Conservation (phyloP, 208 protist genomes). For the Leishmania amazonensis region DNA sequence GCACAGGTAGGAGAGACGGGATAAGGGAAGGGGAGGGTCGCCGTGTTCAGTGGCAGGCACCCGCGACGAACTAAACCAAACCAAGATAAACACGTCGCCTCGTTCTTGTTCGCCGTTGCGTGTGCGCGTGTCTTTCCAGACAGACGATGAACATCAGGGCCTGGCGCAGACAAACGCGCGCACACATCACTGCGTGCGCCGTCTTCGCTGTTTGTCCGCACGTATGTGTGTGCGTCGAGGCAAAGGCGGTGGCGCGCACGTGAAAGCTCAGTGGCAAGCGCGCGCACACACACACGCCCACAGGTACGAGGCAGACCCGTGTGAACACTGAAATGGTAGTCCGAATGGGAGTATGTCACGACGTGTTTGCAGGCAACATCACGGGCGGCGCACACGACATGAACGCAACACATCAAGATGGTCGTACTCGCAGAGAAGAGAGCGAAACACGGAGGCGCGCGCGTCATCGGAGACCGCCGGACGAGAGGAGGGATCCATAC, state of each 20-base stretch:
- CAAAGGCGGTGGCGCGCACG: neutral
- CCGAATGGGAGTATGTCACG: neutral
- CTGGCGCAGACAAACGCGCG: neutral
- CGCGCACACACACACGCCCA: neutral
- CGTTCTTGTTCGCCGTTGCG: too few species aligned
- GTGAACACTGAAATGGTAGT: neutral
- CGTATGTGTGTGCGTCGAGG: neutral
- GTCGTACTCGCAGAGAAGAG: neutral
- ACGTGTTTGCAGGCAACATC: too few species aligned
- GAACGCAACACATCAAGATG: neutral
- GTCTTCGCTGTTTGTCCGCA: too few species aligned
- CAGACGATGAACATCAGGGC: neutral
- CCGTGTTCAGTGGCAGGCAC: neutral
- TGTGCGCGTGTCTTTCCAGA: neutral
- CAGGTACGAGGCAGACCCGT: neutral
- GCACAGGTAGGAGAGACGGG: neutral
- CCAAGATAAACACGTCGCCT: too few species aligned
- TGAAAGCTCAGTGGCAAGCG: neutral
- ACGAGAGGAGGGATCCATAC: neutral
- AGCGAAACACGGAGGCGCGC: neutral
- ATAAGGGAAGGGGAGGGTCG: neutral
- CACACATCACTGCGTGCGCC: neutral
- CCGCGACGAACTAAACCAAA: too few species aligned
- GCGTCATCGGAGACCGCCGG: neutral
- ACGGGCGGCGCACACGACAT: neutral